phyloP scores from a whole-genome alignment of 1,284 basidiomycete species.

The Trichosporon faecale region DNA sequence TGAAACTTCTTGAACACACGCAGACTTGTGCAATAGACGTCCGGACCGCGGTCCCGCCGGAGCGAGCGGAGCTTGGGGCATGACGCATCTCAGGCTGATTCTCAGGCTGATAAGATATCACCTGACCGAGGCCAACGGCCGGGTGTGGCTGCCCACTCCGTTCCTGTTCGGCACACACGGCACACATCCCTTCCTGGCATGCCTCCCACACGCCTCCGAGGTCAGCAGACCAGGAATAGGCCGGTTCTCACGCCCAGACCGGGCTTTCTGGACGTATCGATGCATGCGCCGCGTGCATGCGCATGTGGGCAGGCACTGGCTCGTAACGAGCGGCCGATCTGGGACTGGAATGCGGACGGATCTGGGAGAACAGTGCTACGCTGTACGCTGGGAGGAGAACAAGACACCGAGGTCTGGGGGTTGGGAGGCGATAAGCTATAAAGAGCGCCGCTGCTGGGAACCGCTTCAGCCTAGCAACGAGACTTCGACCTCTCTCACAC shows the following conservation, averaged over 20 bases:
- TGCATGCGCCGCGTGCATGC: background rate
- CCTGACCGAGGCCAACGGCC: background rate
- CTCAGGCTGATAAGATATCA: slow-evolving; percentile 8
- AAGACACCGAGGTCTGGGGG: background rate
- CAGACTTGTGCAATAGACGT: background rate
- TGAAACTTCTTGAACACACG: background rate
- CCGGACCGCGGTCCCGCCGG: background rate
- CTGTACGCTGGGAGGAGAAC: no score
- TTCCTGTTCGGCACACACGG: slow-evolving; percentile 1
- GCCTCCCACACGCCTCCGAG: background rate
- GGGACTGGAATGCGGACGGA: background rate
- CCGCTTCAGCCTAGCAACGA: background rate
- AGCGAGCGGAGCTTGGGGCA: background rate
- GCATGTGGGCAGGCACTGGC: slow-evolving; percentile 4
- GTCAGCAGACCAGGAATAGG: background rate
- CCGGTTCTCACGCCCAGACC: background rate
- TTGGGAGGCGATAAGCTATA: background rate
- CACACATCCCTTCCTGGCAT: background rate
- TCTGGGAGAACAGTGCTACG: no score
- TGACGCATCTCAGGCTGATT: background rate
- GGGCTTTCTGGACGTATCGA: background rate
- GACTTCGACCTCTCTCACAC: background rate
- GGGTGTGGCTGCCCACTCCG: background rate
- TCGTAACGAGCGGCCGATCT: background rate
- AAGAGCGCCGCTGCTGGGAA: background rate